Conservation (phyloP, 2,329 filamentous ascomycete species). For the Elsinoe fawcettii region DNA sequence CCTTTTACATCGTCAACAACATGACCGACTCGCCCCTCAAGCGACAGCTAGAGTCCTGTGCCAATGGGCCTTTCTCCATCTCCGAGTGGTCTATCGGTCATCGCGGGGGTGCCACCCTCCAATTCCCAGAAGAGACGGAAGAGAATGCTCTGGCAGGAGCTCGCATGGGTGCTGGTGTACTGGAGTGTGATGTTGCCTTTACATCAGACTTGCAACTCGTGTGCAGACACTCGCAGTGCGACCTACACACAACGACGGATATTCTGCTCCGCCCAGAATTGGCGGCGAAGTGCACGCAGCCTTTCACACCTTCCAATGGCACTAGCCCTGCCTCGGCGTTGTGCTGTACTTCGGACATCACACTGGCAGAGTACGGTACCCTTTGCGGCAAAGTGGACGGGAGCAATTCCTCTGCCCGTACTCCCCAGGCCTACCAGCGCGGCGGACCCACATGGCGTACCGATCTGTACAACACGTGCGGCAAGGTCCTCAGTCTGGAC, state of each 20-base stretch:
- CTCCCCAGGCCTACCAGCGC: slow-evolving; percentile 28
- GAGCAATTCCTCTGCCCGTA: slow-evolving; percentile 3
- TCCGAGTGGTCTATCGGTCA: slow-evolving; percentile 55
- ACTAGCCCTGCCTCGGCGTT: slow-evolving; percentile 46
- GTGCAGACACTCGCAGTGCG: slow-evolving; percentile 60
- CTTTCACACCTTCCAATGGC: slow-evolving; percentile 49
- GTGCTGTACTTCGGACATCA: slow-evolving; percentile 67
- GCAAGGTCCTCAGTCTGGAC: slow-evolving; percentile 52
- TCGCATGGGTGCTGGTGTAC: slow-evolving; percentile 55
- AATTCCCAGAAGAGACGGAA: slow-evolving; percentile 56
- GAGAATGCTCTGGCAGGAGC: slow-evolving; percentile 53
- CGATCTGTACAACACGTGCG: slow-evolving; percentile 58
- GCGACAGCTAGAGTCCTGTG: slow-evolving; percentile 51
- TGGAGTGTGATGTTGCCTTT: slow-evolving; percentile 62
- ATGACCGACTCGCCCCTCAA: slow-evolving; percentile 56
- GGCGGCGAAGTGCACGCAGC: slow-evolving; percentile 55
- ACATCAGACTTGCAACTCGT: slow-evolving; percentile 59
- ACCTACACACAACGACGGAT: slow-evolving; percentile 62
- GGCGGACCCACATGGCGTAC: slow-evolving; percentile 54
- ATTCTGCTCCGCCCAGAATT: slow-evolving; percentile 55
- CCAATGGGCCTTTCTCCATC: slow-evolving; percentile 45
- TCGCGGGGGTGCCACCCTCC: slow-evolving; percentile 52
- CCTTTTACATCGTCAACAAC: slow-evolving; percentile 56
- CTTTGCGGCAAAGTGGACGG: slow-evolving; percentile 66
- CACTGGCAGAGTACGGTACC: slow-evolving; percentile 57